Evolutionary conservation across 768 basidiomycete species (phyloP).

Genomic region (Xerocomellus chrysenteron): DNA sequence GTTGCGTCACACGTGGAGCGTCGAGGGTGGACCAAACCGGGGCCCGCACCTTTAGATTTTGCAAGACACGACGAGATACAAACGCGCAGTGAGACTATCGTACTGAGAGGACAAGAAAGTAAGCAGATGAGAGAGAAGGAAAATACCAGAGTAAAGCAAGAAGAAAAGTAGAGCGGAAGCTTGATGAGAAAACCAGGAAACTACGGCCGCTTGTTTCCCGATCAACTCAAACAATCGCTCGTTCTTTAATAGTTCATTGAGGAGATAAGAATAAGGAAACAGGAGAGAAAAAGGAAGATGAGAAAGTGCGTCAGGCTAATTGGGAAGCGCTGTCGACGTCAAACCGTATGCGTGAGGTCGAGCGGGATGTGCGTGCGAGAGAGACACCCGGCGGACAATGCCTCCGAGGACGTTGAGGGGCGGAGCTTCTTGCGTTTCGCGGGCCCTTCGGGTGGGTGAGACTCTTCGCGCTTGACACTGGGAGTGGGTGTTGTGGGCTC

Average conservation of each 20-base stretch:
- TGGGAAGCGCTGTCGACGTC: background rate
- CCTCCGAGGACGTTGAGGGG: background rate
- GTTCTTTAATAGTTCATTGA: background rate
- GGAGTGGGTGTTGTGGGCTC: background rate
- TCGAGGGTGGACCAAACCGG: background rate
- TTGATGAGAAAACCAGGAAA: background rate
- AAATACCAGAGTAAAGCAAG: background rate
- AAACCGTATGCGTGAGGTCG: constrained; percentile 2
- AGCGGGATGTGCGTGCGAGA: background rate
- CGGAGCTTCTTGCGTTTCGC: constrained; percentile 17
- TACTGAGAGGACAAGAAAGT: background rate
- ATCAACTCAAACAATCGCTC: constrained; percentile 1
- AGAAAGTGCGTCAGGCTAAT: background rate
- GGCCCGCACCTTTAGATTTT: background rate
- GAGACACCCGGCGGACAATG: background rate
- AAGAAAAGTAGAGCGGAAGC: background rate
- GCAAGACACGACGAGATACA: background rate
- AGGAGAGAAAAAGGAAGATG: background rate
- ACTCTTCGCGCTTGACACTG: background rate
- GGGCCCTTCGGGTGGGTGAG: background rate
- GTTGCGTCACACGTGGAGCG: background rate
- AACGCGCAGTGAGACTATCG: background rate
- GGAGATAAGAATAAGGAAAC: background rate
- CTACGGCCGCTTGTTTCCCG: constrained; percentile 3
- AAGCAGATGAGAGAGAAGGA: background rate